Conservation (phyloP, 768 basidiomycete species). For the Auricularia sp. region DNA sequence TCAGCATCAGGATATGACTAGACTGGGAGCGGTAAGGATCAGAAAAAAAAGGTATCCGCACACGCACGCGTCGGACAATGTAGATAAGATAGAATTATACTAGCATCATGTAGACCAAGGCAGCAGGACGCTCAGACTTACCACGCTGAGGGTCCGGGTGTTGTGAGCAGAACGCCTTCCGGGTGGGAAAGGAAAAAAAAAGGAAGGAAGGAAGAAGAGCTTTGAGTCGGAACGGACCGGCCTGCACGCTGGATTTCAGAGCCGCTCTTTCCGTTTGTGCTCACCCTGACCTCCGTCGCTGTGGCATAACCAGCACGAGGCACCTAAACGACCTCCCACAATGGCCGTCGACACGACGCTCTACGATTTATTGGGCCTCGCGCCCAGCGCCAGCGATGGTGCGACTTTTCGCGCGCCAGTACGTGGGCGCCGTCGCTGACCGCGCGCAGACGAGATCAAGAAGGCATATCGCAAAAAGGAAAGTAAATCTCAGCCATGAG, state of each 20-base stretch:
- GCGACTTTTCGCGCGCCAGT: constrained; percentile 8
- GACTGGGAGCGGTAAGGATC: background rate
- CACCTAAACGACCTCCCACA: background rate
- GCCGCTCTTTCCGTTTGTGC: background rate
- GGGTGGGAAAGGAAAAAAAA: background rate
- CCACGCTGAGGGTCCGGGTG: background rate
- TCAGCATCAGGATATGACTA: background rate
- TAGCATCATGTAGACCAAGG: constrained; percentile 39
- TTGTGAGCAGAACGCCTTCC: too few species aligned
- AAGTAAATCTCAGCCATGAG: constrained; percentile 13
- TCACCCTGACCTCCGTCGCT: background rate
- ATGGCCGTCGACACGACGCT: constrained; percentile 35
- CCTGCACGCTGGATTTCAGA: background rate
- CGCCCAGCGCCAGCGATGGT: constrained; percentile 65
- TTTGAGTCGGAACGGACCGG: background rate
- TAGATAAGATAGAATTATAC: constrained; percentile 57
- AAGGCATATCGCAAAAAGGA: constrained; percentile 93
- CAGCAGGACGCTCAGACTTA: constrained; percentile 1
- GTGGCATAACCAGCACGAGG: background rate
- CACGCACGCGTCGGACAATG: constrained; percentile 59
- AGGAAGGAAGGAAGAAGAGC: background rate
- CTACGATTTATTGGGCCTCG: constrained; percentile 77
- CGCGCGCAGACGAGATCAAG: constrained; percentile 67
- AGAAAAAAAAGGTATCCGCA: background rate
- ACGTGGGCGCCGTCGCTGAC: constrained; percentile 12